Percentiles rank a stretch among this genome's conserved stretches.
Evolutionary conservation across 2,329 filamentous ascomycete species (phyloP).

Genomic region (Helotiales sp.): DNA sequence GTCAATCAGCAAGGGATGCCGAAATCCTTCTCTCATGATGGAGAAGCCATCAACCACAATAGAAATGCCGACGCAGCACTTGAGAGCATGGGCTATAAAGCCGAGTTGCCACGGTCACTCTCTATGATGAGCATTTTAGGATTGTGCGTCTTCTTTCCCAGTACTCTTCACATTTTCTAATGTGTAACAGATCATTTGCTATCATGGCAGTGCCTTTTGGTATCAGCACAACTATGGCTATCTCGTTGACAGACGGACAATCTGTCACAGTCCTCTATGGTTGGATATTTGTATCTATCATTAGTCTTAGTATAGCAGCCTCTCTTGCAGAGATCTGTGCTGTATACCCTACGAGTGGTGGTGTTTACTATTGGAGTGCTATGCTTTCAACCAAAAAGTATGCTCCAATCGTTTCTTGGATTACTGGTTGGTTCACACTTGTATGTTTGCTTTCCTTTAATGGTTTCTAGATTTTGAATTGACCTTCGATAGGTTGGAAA

Average conservation of each 20-base stretch:
- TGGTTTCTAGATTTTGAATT: too few relatives aligned
- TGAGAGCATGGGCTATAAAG: conserved; percentile 60
- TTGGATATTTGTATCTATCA: conserved; percentile 64
- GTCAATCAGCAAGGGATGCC: background rate
- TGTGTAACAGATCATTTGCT: conserved; percentile 56
- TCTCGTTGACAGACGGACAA: conserved; percentile 67
- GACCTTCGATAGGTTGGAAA: conserved; percentile 72
- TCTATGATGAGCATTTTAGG: conserved; percentile 71
- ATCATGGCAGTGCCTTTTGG: conserved; percentile 66
- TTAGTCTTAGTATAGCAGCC: conserved; percentile 63
- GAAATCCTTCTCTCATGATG: conserved; percentile 16
- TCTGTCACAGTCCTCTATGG: conserved; percentile 70
- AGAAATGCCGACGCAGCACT: conserved; percentile 20
- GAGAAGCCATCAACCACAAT: conserved; percentile 7
- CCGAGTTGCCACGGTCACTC: conserved; percentile 64
- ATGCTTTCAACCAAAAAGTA: conserved; percentile 66
- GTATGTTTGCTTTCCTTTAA: background rate
- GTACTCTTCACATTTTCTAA: conserved; percentile 13
- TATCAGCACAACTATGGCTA: conserved; percentile 66
- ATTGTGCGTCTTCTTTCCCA: conserved; percentile 26
- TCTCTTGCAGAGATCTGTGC: conserved; percentile 70
- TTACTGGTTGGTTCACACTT: conserved; percentile 67
- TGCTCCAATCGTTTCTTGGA: conserved; percentile 67
- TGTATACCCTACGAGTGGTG: conserved; percentile 67
- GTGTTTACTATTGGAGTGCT: conserved; percentile 71